Percentiles rank a stretch among this genome's conserved stretches.
These are phyloP conservation scores for Candida caryicola DNA, from an alignment of 805 yeast genomes.

Conservation along the genomic window DNA sequence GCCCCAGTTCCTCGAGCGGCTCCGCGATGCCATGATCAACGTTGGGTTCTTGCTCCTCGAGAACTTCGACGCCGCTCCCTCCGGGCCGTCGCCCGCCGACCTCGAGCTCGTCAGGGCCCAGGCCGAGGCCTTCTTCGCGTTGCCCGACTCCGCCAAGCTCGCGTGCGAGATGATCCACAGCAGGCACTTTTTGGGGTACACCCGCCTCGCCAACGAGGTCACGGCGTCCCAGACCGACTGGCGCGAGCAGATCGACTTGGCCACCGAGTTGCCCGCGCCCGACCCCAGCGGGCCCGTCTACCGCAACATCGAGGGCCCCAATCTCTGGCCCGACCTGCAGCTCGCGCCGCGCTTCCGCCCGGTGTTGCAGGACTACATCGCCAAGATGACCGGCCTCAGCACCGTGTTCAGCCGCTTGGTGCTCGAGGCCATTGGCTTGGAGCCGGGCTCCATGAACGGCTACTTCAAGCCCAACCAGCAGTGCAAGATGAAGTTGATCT, in stretches of 20 bases:
- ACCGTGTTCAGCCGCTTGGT: conserved; percentile 44
- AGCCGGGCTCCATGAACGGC: conserved; percentile 40
- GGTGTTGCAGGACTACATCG: conserved; percentile 41
- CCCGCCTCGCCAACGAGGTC: conserved; percentile 54
- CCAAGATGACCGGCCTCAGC: conserved; percentile 45
- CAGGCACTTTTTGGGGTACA: conserved; percentile 60
- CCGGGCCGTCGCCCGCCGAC: conserved; percentile 35
- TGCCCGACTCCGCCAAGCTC: conserved; percentile 45
- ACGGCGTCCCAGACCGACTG: conserved; percentile 54
- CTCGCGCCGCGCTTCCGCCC: conserved; percentile 44
- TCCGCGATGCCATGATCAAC: conserved; percentile 47
- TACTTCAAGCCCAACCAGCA: conserved; percentile 54
- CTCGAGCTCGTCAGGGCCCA: conserved; percentile 37
- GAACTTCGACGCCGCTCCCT: conserved; percentile 25
- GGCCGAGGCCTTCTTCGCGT: conserved; percentile 42
- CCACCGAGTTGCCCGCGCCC: conserved; percentile 49
- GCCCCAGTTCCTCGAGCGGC: conserved; percentile 38
- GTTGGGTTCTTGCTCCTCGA: conserved; percentile 54
- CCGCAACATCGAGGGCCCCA: conserved; percentile 55
- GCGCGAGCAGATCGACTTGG: conserved; percentile 63
- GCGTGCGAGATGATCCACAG: conserved; percentile 51
- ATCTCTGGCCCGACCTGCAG: conserved; percentile 47
- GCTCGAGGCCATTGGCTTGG: conserved; percentile 54
- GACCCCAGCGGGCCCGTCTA: conserved; percentile 38
- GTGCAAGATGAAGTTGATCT: conserved; percentile 52